A percentile compares a stretch with the other conserved stretches of the same genome.
Conservation (phyloP, 2,329 filamentous ascomycete genomes). For the Acrodontium crateriforme region DNA sequence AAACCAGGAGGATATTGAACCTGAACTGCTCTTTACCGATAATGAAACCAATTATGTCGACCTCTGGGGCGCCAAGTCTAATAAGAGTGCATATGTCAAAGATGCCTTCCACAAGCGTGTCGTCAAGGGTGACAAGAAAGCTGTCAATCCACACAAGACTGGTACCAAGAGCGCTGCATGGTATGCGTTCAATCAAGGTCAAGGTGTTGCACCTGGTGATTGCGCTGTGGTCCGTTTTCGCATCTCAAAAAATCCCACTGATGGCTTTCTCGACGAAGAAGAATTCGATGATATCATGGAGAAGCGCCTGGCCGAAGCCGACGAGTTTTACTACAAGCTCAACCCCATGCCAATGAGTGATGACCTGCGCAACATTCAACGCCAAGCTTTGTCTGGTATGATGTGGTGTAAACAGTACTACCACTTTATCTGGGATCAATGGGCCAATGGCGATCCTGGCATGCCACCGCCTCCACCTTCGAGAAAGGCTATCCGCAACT, state of each 20-base stretch:
- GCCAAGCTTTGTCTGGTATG: slow-evolving; percentile 91
- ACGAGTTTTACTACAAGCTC: slow-evolving; percentile 90
- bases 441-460: slow-evolving; percentile 84
- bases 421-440: slow-evolving; percentile 93
- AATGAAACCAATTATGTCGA: slow-evolving; percentile 81
- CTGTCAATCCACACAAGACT: slow-evolving; percentile 63
- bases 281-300: slow-evolving; percentile 85
- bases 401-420: slow-evolving; percentile 98
- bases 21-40: slow-evolving; percentile 79
- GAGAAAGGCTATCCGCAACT: slow-evolving; percentile 70
- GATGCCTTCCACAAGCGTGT: slow-evolving; percentile 88
- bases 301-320: slow-evolving; percentile 71
- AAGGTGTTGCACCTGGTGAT: slow-evolving; percentile 76
- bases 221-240: slow-evolving; percentile 92
- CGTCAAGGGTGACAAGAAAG: slow-evolving; percentile 64
- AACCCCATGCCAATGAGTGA: slow-evolving; percentile 89
- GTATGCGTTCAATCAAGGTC: slow-evolving; percentile 82
- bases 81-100: slow-evolving; percentile 76
- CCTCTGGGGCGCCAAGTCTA: slow-evolving; percentile 58
- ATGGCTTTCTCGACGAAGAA: slow-evolving; percentile 80
- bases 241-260: slow-evolving; percentile 54
- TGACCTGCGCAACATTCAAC: slow-evolving; percentile 85
- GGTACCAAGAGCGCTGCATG: slow-evolving; percentile 87
- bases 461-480: slow-evolving; percentile 74
- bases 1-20: slow-evolving; percentile 70